These are phyloP conservation scores for Cymbopogon flexuosus DNA, from an alignment of 202 grass and related monocot genomes.

Conservation along the genomic window DNA sequence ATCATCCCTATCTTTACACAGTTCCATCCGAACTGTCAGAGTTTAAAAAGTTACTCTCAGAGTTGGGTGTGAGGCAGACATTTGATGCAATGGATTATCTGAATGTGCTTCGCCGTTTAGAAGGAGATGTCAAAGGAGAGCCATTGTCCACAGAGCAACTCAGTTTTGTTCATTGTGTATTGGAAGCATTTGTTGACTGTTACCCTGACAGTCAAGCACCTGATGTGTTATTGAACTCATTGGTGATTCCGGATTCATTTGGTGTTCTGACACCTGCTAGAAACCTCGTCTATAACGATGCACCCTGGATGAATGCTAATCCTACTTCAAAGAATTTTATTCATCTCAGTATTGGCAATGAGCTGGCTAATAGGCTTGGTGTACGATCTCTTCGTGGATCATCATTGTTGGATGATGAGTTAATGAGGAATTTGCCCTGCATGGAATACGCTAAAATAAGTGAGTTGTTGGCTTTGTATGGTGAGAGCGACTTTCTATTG, in stretches of 20 bases:
- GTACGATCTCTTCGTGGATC: constrained; percentile 77
- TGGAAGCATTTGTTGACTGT: constrained; percentile 89
- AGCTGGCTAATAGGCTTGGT: constrained; percentile 76
- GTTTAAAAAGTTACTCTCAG: constrained; percentile 70
- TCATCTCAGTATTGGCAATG: constrained; percentile 76
- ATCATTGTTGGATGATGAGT: constrained; percentile 82
- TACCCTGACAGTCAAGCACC: constrained; percentile 55
- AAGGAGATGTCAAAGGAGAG: constrained; percentile 69
- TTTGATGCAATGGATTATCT: constrained; percentile 90
- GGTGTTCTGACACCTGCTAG: constrained; percentile 67
- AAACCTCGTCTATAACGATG: constrained; percentile 92
- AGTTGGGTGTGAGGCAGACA: constrained; percentile 80
- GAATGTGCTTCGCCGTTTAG: constrained; percentile 55
- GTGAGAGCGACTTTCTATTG: constrained; percentile 78
- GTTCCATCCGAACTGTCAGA: constrained; percentile 91
- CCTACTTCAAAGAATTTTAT: constrained; percentile 63
- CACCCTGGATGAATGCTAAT: constrained; percentile 81
- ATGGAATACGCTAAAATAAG: constrained; percentile 87
- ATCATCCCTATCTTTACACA: constrained; percentile 92
- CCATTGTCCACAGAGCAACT: constrained; percentile 72
- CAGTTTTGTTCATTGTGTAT: constrained; percentile 78
- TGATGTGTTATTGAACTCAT: constrained; percentile 57
- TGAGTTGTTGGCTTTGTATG: constrained; percentile 85
- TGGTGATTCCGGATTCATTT: constrained; percentile 83
- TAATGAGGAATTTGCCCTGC: constrained; percentile 85